A percentile compares a stretch with the other conserved stretches of the same genome.
Evolutionary conservation across 177 flowering plant genomes (phyloP).

Genomic region (Vitis hybrid): DNA sequence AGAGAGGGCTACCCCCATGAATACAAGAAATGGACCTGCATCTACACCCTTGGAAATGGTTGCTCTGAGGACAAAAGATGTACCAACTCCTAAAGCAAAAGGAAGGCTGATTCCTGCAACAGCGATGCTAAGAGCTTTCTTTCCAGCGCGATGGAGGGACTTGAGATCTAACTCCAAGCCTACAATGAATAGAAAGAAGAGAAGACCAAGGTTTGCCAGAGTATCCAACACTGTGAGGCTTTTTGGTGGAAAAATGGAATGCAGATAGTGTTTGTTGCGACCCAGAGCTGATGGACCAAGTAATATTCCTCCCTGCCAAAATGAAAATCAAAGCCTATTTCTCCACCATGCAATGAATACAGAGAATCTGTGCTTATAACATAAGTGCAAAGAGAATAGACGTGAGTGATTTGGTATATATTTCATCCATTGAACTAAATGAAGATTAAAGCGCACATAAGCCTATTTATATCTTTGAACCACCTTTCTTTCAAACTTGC

Average conservation of each 20-base stretch:
- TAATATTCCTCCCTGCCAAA: conserved; percentile 58
- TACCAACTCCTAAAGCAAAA: conserved; percentile 50
- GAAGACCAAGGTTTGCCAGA: conserved; percentile 61
- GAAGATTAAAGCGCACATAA: no score
- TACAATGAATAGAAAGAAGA: conserved; percentile 57
- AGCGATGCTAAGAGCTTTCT: conserved; percentile 46
- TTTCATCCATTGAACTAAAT: no score
- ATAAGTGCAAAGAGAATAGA: no score
- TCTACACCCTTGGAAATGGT: conserved; percentile 45
- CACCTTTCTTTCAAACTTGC: no score
- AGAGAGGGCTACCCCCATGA: conserved; percentile 73
- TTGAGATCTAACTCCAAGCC: conserved; percentile 56
- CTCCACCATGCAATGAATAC: neutral
- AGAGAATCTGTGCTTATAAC: neutral
- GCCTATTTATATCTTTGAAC: no score
- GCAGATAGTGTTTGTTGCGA: conserved; percentile 31
- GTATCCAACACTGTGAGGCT: conserved; percentile 60
- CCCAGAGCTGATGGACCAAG: conserved; percentile 73
- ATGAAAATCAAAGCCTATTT: neutral
- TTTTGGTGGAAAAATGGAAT: conserved; percentile 43
- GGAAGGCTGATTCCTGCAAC: conserved; percentile 56
- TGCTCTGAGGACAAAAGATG: conserved; percentile 39
- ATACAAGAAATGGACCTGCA: conserved; percentile 43
- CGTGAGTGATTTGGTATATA: no score
- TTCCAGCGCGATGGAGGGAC: conserved; percentile 47